Evolutionary conservation across 2,329 filamentous ascomycete genomes (phyloP), one percentile per base, ranked within the genome.

Genomic region (Hymenoscyphus linearis): DNA sequence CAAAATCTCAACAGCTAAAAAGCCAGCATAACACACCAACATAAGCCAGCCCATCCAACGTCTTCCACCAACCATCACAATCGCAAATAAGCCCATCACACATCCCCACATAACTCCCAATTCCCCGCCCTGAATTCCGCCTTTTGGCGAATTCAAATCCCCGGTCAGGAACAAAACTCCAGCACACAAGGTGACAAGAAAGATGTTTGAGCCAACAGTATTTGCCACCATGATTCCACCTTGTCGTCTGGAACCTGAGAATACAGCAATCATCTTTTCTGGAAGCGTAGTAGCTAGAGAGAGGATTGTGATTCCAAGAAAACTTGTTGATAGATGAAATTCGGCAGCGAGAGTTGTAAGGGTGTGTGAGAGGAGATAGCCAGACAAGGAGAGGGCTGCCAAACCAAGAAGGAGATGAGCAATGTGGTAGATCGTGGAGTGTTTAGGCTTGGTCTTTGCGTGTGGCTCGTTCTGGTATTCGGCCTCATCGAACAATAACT

Each of bases 171-270:
- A 72, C 27, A 75, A 61, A 14, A 79, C 71, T 0, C 78, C 81
- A 16, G 77, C 69, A 65, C 80, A 83, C 3, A 84, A 70, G 1
- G 79, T 77, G 16, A 83, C 70, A 35, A 84, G 70, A 66, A 83
- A 84, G 36, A 83, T 80, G 61, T 83, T 83, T 64, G 80, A 82
- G 4, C 80, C 81, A 0, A 76, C 80, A 3, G 79, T 81, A 52
- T 79, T 82, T 0, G 80, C 81, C 5, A 80, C 77, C 9, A 84
- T 67, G 54, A 84, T 80, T 1, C 79, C 79, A 1, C 70, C 68
- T 18, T 82, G 77, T 4, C 78, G 79, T 14, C 77, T 75, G 12
- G 67, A 71, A 16, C 79, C 77, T 62, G 79, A 80, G 26, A 82
- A 63, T 3, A 82, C 72, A 1, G 81, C 77, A 54, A 83, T 66